A percentile compares a stretch with the other conserved stretches of the same genome.
phyloP scores from a whole-genome alignment of 2,329 filamentous ascomycete species.

The Blastomyces parvus region DNA sequence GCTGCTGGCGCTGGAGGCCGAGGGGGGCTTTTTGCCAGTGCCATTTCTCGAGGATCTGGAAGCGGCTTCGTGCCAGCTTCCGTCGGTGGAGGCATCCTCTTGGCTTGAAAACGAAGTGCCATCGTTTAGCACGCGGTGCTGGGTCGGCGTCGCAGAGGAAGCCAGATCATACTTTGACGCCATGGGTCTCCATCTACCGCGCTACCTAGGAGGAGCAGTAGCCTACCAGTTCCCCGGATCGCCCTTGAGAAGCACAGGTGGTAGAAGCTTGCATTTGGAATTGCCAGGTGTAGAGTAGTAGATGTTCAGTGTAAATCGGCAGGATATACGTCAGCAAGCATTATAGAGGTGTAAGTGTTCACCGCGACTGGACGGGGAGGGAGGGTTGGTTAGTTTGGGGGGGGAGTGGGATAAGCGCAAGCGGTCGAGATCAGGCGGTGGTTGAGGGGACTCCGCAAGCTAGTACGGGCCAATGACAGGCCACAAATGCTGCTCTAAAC shows the following conservation, averaged over 20 bases:
- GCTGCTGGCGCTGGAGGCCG: conserved; percentile 28
- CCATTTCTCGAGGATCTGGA: conserved; percentile 29
- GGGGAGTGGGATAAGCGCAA: not conserved
- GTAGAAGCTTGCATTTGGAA: conserved; percentile 14
- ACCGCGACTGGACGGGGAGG: not conserved
- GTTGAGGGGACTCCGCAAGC: not conserved
- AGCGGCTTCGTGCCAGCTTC: conserved; percentile 30
- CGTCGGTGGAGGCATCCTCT: conserved; percentile 30
- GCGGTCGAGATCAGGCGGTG: not conserved
- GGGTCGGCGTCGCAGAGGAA: conserved; percentile 35
- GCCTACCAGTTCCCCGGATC: conserved; percentile 17
- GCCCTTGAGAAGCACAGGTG: conserved; percentile 11
- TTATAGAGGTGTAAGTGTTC: not conserved
- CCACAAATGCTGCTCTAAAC: not conserved
- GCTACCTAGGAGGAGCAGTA: conserved; percentile 7
- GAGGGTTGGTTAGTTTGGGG: too few relatives aligned
- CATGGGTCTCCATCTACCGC: conserved; percentile 38
- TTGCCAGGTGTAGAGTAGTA: not conserved
- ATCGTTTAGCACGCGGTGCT: conserved; percentile 32
- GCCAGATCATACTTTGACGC: conserved; percentile 36
- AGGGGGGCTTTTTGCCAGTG: conserved; percentile 40
- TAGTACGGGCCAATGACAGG: not conserved
- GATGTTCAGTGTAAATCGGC: not conserved
- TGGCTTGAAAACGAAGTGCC: conserved; percentile 30
- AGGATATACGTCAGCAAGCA: not conserved